Evolutionary conservation across 257 asterid species (phyloP), one percentile per base, ranked within the genome.

Genomic region (Catharanthus roseus): DNA sequence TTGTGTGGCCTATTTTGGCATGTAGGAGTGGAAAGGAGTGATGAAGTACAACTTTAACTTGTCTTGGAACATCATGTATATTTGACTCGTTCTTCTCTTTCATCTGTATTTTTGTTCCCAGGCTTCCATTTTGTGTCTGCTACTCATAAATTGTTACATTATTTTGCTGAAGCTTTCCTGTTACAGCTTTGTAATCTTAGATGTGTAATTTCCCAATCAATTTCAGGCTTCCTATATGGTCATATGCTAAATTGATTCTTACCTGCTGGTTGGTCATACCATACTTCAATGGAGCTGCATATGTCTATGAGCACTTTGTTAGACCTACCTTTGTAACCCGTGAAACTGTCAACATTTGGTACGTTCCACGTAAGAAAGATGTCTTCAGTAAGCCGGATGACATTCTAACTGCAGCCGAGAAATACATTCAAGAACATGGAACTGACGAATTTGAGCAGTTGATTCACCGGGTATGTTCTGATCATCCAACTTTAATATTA

Each of bases 251-350:
- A 83, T 86, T 91, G 79, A 84, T 95, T 16, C 81, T 87, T 67
- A 91, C 96, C 45, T 91, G 96, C 86, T 95, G 99, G 99, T 84
- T 95, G 83, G 96, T 95, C 72, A 89, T 95, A 60, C 99, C 99
- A 0, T 87, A 91, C 84, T 95, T 95, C 87, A 89, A 87, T 53
- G 99, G 97, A 70, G 99, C 97, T 63, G 96, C 99, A 21, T 88
- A 81, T 39, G 97, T 95, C 5, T 95, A 95, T 26, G 95, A 91
- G 70, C 91, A 91, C 61, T 91, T 70, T 42, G 92, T 95, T 12
- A 85, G 99, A 83, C 97, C 99, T 56, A 85, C 89, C 73, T 75
- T 91, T 8, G 89, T 93, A 28, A 88, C 87, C 15, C 78, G 96
- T 10, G 82, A 89, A 82, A 13, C 77, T n/a, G 82, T 89, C 54